Percentiles rank a stretch among this genome's conserved stretches.
These are phyloP conservation scores for Phytopythium sindhum DNA, from an alignment of 352 stramenopile genomes.

Conservation along the genomic window DNA sequence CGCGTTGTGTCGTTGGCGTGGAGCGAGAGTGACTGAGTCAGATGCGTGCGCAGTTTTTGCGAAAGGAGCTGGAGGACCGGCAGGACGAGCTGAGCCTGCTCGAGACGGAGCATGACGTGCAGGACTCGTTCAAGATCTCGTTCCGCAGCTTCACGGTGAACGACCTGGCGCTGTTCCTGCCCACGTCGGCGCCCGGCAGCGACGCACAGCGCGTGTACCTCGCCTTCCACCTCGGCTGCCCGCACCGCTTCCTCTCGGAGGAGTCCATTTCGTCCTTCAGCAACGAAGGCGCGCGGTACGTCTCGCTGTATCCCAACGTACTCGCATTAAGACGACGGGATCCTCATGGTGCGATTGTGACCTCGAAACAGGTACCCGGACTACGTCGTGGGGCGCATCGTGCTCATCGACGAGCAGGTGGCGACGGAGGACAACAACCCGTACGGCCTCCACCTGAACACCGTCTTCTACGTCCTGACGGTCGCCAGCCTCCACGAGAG, in stretches of 20 bases:
- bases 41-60: slow-evolving; percentile 10
- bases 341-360: neutral
- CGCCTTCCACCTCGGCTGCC: slow-evolving; percentile 83
- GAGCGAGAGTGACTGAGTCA: neutral
- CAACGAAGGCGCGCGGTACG: slow-evolving; percentile 55
- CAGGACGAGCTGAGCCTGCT: slow-evolving; percentile 61
- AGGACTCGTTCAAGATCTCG: slow-evolving; percentile 82
- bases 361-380: slow-evolving; percentile 73
- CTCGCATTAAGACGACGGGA: neutral
- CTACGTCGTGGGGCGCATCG: slow-evolving; percentile 84
- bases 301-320: neutral
- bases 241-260: slow-evolving; percentile 83
- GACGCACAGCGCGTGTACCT: slow-evolving; percentile 79
- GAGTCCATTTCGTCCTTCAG: slow-evolving; percentile 89
- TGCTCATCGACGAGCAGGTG: slow-evolving; percentile 86
- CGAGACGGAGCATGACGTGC: slow-evolving; percentile 50
- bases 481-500: slow-evolving; percentile 81
- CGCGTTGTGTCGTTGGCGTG: neutral
- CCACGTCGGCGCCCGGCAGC: slow-evolving; percentile 74
- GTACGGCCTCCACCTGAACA: slow-evolving; percentile 70
- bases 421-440: slow-evolving; percentile 79
- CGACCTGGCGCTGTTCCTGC: slow-evolving; percentile 81
- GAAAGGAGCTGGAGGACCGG: slow-evolving; percentile 50
- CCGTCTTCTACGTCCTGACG: slow-evolving; percentile 86
- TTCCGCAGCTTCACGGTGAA: slow-evolving; percentile 82